These are phyloP conservation scores for Peterozyma toletana DNA, from an alignment of 805 yeast genomes.

Conservation along the genomic window DNA sequence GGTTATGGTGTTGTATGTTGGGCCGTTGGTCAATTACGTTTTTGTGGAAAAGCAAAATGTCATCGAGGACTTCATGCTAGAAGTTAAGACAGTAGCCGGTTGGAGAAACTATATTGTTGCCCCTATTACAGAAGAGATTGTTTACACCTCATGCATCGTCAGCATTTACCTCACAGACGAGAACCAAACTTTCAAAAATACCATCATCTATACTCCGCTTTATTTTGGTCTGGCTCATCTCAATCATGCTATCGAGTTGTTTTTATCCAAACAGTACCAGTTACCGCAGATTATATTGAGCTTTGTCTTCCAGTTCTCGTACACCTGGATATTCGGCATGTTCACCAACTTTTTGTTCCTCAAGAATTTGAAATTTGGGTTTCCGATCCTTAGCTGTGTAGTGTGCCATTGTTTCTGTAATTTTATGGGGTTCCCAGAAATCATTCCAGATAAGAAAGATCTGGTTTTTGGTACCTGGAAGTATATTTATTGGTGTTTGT, in stretches of 20 bases:
- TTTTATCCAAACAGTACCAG: constrained; percentile 18
- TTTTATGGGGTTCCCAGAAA: constrained; percentile 57
- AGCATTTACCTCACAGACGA: constrained; percentile 21
- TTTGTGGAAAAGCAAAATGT: not conserved
- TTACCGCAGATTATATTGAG: constrained; percentile 25
- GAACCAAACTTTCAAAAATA: constrained; percentile 8
- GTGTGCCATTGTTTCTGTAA: constrained; percentile 65
- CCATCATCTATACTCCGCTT: constrained; percentile 43
- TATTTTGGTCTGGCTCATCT: constrained; percentile 74
- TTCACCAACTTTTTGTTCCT: constrained; percentile 51
- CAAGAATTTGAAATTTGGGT: constrained; percentile 30
- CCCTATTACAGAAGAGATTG: constrained; percentile 73
- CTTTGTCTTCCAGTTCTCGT: constrained; percentile 45
- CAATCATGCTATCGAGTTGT: constrained; percentile 59
- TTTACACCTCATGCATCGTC: constrained; percentile 47
- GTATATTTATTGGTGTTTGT: constrained; percentile 27
- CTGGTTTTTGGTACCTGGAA: constrained; percentile 19
- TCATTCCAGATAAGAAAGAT: constrained; percentile 1
- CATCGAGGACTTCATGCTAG: not conserved
- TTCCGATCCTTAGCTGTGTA: constrained; percentile 42
- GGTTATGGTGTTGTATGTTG: constrained; percentile 35
- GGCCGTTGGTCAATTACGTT: constrained; percentile 36
- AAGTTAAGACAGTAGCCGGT: constrained; percentile 23
- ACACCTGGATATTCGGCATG: constrained; percentile 68
- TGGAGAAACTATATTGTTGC: constrained; percentile 58